Base-by-base conservation (phyloP, 768 basidiomycete genomes). In the Chiua virens region DNA sequence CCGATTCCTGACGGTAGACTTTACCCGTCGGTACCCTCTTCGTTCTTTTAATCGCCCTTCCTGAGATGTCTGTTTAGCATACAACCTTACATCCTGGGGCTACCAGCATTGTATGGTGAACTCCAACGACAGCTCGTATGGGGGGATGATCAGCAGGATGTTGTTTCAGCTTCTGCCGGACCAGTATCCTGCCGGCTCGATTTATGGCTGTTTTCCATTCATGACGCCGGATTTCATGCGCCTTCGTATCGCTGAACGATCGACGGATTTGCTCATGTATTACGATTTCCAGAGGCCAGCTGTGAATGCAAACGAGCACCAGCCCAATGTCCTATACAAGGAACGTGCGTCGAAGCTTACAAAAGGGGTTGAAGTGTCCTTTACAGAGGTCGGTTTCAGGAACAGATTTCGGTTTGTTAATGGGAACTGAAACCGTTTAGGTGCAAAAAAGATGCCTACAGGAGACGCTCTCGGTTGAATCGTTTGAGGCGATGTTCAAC, bases 201-300 rank as follows among this genome's bases (percentile, higher is more conserved):
- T 77, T 3, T 89, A 89, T 59, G 88, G 82, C 2, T 84, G 87
- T 62, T 93, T 93, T 78, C 90, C 92, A 10, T 87, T 94, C 77
- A 62, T 87, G 60, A 80, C 79, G 5, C 89, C 90, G 5, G 51
- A 59, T 22, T 69, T 63, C 48, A 65, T 28, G 61, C 62, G 17
- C 68, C 55, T 50, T 78, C 84, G 75, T 63, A 76, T 87, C 52
- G 51, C 50, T 40, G 62, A 72, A 42, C 64, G 64, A 44, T 65
- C 50, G 46, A 58, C 47, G 7, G 57, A 62, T 10, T 47, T 71
- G 8, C 72, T 70, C 37, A 54, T 66, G 3, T 73, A 81, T 55
- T 91, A 91, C 59, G 69, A 64, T 13, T 87, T 87, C 80, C 67
- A 64, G n/a, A 72, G 81, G 20, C 87, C 88, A 1, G 28, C 20